Base-by-base conservation (phyloP, 2,329 filamentous ascomycete genomes). In the Colletotrichum costaricense region DNA sequence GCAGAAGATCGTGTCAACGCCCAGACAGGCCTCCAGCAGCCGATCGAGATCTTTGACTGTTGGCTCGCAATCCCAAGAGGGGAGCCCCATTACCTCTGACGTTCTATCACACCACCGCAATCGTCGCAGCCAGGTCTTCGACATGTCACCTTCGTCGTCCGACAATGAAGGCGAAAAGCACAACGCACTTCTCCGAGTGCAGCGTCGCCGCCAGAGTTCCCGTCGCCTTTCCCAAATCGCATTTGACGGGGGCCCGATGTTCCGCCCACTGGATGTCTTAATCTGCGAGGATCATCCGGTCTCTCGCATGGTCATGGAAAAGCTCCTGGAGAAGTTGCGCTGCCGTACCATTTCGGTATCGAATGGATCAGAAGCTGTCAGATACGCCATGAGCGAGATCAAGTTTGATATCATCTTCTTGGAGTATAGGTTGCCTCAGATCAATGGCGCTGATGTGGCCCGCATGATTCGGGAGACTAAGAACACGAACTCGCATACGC, bases 361-460 rank as follows among this genome's bases (percentile, higher is more conserved):
- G 3, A 98, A 95, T 77, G 97, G 97, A 1, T 93, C 94, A 0
- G 97, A 99, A 80, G 97, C 96, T 12, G 93, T 98, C 78, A 92
- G 96, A 26, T 98, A 97, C 83, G 95, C 97, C 33, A 94, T 97
- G 88, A 96, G 96, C 79, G 96, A 98, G 80, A 96, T 99, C 80
- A 97, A 98, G 80, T 99, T 98, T 80, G 97, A 99, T 83, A 95
- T 98, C 78, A 98, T 99, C 81, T 97, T 99, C 87, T 96, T 98
- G 82, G 97, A 99, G 83, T 98, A 95, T 85, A 97, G 96, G 81
- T 87, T 99, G 58, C 96, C 97, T 11, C 95, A 97, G 79, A 95
- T 98, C 79, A 98, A 95, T 78, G 97, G 97, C 28, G 94, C 95
- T 14, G 97, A 99, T 80, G 94, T 99, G 69, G 96, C 97, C 63